Evolutionary conservation across 1,284 basidiomycete genomes (phyloP), one percentile per base, ranked within the genome.

Genomic region (Ceratobasidium sp.): DNA sequence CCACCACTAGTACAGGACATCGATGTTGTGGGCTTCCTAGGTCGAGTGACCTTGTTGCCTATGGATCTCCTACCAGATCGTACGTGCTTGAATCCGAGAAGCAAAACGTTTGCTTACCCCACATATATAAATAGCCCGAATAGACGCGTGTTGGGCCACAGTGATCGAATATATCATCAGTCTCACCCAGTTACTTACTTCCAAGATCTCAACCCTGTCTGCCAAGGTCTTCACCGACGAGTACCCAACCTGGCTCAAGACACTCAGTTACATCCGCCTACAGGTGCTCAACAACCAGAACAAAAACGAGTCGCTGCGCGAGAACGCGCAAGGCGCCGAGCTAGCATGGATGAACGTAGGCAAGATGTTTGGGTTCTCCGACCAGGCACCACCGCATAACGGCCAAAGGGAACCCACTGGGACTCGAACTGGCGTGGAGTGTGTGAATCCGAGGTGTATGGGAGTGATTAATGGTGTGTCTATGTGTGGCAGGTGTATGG

Each of bases 311-410:
- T 63, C 60, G 11, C 37, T 63, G 11, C 60, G 60, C 8, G 35
- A 20, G 23, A 63, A 63, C 31, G 60, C 60, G 7, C 60, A 17
- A 26, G 60, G 60, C 20, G 39, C 20, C 20, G 35, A 39, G n/a
- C 35, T 63, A 15, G 60, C 60, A 11, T 63, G 60, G 60, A 63
- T 37, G 23, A 63, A 63, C n/a, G 17, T 63, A 5, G 60, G 60
- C 11, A 39, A 42, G 15, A 42, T 63, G 42, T 63, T 63, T 42
- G 60, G 20, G 37, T 63, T 63, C 42, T 20, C 17, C 17, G 60
- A 63, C 7, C 60, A 13, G 7, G 6, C 17, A 4, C 47, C 7
- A 20, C 8, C 47, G 47, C 8, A 15, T 17, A 20, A 20, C 7
- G n/a, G 47, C 47, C 7, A n/a, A 31, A 33, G 17, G n/a, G 28